Percentiles rank a stretch among this genome's conserved stretches.
Conservation (phyloP, 192 early-diverging fungal species). For the Coemansia sp. region DNA sequence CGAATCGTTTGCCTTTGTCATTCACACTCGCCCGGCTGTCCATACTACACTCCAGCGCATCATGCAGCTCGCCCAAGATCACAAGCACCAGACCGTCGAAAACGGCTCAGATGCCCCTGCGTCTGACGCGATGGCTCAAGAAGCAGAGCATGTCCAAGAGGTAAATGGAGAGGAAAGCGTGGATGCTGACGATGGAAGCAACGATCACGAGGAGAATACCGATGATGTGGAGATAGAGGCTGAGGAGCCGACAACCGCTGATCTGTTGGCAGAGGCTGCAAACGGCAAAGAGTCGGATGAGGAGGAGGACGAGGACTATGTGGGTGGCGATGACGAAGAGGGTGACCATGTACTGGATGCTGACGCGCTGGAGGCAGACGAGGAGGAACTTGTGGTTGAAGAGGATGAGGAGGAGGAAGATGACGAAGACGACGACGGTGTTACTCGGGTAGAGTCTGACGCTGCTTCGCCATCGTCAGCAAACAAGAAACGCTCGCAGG, state of each 20-base stretch:
- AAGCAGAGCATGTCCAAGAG: no score
- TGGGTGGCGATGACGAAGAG: background rate
- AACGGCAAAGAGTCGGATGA: no score
- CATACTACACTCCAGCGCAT: constrained; percentile 20
- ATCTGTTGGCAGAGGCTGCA: background rate
- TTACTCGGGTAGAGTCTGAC: constrained; percentile 11
- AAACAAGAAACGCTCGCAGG: constrained; percentile 13
- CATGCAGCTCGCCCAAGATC: constrained; percentile 31
- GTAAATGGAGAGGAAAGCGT: background rate
- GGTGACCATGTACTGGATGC: background rate
- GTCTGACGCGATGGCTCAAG: background rate
- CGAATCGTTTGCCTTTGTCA: constrained; percentile 37
- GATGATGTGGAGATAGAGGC: background rate
- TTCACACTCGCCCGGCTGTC: constrained; percentile 25
- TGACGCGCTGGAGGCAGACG: background rate
- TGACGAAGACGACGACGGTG: constrained; percentile 5
- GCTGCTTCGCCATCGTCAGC: constrained; percentile 9
- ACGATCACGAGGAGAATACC: background rate
- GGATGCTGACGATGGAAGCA: background rate
- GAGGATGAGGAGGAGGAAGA: constrained; percentile 5
- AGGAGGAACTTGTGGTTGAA: background rate
- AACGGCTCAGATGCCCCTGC: background rate
- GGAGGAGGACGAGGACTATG: background rate
- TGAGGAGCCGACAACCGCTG: background rate
- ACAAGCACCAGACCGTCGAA: constrained; percentile 1